A percentile compares a stretch with the other conserved stretches of the same genome.
These are phyloP conservation scores for Colletotrichum cordylinicola DNA, from an alignment of 2,329 filamentous ascomycete species.

Conservation along the genomic window DNA sequence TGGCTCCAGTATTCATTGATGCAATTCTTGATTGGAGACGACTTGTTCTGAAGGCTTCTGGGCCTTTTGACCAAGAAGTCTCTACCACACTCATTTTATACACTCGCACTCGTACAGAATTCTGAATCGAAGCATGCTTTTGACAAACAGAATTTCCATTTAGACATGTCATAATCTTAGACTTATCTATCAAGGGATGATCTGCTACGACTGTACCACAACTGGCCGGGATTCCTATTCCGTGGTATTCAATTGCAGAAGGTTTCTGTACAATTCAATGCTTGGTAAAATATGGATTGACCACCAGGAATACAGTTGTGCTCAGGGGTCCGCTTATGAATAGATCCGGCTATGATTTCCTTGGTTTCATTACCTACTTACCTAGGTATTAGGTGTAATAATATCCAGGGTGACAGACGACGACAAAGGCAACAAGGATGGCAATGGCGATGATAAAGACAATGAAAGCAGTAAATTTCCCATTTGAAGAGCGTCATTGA, in stretches of 20 bases:
- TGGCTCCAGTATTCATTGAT: fast-evolving
- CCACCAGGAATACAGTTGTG: too few relatives aligned
- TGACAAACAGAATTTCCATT: fast-evolving
- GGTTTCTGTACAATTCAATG: background rate
- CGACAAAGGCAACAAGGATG: fast-evolving
- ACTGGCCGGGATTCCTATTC: fast-evolving
- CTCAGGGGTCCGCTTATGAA: background rate
- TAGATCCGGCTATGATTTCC: fast-evolving
- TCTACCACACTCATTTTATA: background rate
- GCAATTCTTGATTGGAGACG: background rate
- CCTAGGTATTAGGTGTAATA: fast-evolving
- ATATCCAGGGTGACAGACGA: background rate
- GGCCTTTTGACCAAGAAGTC: fast-evolving
- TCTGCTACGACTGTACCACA: background rate
- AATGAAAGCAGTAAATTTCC: background rate
- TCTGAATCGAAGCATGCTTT: background rate
- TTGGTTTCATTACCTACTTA: too few relatives aligned
- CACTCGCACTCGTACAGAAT: background rate
- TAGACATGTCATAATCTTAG: too few relatives aligned
- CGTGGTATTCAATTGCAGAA: background rate
- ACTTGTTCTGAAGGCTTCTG: background rate
- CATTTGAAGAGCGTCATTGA: background rate
- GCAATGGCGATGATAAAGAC: background rate
- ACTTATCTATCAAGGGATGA: background rate
- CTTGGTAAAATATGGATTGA: too few relatives aligned